Evolutionary conservation across 169 alveolate species (phyloP), one percentile per base, ranked within the genome.

Genomic region (Eimeria acervulina): DNA sequence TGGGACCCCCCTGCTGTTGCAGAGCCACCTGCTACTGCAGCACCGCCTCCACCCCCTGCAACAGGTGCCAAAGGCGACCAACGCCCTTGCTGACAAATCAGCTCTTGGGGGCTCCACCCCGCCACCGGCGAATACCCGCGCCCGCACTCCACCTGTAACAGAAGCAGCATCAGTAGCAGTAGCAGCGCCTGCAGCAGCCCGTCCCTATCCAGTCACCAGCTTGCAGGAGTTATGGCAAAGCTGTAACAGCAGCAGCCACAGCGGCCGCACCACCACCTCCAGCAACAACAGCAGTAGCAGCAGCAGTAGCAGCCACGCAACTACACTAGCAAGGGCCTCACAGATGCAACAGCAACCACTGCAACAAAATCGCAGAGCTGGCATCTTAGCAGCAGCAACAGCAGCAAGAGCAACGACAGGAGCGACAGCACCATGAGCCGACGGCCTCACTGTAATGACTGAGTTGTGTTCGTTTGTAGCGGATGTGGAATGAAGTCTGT

Each of bases 81-180:
- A 26, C 96, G 91, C 19, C 96, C 96, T 40, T 92, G 96, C 51
- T 92, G 74, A 33, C 96, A 92, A 17, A 92, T 81, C 55, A 92
- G 92, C 33, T 55, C 72, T 88, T 92, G 96, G 3, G 96, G 96
- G 52, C 80, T 59, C 38, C 42, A 70, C 4, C 96, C 96, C 15
- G 61, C 83, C 13, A 92, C 85, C 36, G 96, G 55, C 5, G 87
- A 59, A 51, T 92, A 85, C 28, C 96, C 96, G 17, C 70, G 42
- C 63, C 88, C 88, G 85, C 96, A 92, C 72, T 92, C 96, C 33
- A 92, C 96, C 96, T 92, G 83, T 42, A 36, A 63, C 55, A 42
- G 89, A 10, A 44, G 44, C 4, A 68, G 38, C 51, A 51, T 51
- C 59, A 0, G 59, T 12, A 1, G 59, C 59, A 51, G 59, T 61